Conservation (phyloP, 306 rosid genomes). For the Alnus glutinosa region DNA sequence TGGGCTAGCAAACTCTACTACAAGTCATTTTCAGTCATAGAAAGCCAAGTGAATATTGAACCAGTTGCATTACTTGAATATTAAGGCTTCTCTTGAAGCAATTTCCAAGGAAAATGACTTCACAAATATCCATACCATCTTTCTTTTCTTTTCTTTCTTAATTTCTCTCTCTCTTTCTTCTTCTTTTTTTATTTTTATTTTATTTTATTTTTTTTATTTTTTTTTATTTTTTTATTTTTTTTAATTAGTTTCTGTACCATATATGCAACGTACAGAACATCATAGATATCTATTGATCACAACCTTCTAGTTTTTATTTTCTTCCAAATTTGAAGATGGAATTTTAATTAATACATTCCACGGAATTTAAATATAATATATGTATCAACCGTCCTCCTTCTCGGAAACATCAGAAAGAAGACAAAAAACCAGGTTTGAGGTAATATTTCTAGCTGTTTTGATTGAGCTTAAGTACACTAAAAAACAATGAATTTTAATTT, state of each 20-base stretch:
- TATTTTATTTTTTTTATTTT: too few species aligned
- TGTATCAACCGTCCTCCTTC: not conserved
- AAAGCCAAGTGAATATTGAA: not conserved
- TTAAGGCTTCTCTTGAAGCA: not conserved
- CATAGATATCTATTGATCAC: too few species aligned
- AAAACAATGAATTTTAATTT: slow-evolving; percentile 5
- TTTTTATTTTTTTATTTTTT: too few species aligned
- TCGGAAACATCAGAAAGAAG: slow-evolving; percentile 30
- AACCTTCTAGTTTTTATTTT: too few species aligned
- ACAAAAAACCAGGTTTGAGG: slow-evolving; percentile 31
- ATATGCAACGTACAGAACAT: too few species aligned
- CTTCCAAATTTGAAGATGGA: too few species aligned
- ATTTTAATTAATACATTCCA: too few species aligned
- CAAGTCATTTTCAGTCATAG: not conserved
- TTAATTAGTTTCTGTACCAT: too few species aligned
- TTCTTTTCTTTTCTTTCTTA: not conserved
- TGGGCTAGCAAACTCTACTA: not conserved
- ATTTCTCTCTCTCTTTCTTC: too few species aligned
- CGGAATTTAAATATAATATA: too few species aligned
- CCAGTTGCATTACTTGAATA: not conserved
- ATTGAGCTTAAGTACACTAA: slow-evolving; percentile 7
- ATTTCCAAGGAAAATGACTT: slow-evolving; percentile 16
- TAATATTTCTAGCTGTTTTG: slow-evolving; percentile 30
- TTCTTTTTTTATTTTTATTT: too few species aligned
- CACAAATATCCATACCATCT: not conserved